phyloP scores from a whole-genome alignment of 331 rosid species.

The Ulmus americana region DNA sequence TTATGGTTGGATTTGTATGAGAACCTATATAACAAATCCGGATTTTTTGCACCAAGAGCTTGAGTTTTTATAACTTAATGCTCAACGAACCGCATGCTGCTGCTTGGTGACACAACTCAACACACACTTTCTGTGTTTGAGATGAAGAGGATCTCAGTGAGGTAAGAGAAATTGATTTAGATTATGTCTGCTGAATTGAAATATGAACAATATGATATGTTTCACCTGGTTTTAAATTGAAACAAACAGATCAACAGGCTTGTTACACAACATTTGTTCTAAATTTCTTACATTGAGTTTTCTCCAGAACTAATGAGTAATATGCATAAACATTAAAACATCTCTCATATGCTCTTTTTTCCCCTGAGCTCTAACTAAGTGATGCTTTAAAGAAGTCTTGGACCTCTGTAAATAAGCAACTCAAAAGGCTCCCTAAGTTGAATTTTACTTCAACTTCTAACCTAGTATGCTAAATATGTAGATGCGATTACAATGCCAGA shows the following conservation, averaged over 20 bases:
- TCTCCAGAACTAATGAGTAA: not conserved
- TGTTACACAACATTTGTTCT: not conserved
- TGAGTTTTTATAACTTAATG: not conserved
- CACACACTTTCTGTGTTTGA: not conserved
- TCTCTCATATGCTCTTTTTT: not conserved
- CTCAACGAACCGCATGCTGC: constrained; percentile 2
- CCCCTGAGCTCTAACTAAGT: not conserved
- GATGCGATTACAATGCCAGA: constrained; percentile 17
- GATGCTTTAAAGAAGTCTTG: not conserved
- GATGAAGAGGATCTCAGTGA: not conserved
- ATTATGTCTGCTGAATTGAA: not conserved
- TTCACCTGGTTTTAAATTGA: not conserved
- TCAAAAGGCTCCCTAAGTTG: constrained; percentile 2
- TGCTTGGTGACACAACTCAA: not conserved
- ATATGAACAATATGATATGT: not conserved
- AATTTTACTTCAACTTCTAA: constrained; percentile 1
- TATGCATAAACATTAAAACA: not conserved
- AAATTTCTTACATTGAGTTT: constrained; percentile 5
- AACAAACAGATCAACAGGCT: not conserved
- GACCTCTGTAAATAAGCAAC: not conserved
- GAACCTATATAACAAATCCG: not conserved
- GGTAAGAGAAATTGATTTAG: not conserved
- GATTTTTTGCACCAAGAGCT: not conserved
- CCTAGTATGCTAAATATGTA: constrained; percentile 1
- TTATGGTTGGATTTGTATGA: not conserved